Evolutionary conservation across 768 basidiomycete genomes (phyloP), one percentile per base, ranked within the genome.

Genomic region (Auricularia sp.): DNA sequence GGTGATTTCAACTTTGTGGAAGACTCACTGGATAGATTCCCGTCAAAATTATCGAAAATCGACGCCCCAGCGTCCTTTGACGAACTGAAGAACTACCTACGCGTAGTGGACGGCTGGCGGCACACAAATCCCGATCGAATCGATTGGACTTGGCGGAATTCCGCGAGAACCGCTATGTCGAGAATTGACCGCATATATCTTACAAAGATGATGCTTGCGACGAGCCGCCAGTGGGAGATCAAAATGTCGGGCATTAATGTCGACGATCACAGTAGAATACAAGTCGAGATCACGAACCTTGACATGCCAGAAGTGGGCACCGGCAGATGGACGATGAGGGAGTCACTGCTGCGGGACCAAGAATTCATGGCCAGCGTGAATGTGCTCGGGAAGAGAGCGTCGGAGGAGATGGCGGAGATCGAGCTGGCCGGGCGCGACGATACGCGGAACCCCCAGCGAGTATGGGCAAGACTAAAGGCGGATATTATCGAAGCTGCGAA

Each of bases 1-100:
- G 70, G 68, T 0, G 70, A 72, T 62, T 65, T 65, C 36, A 71
- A 72, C 36, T 63, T 71, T 7, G 68, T 71, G 2, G 66, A 71
- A 45, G 69, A 71, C 8, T 36, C 14, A 0, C 61, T 71, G 11
- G 71, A 72, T 51, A 54, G 69, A 0, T 36, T 67, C 14, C 70
- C 71, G 29, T 36, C 36, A 21, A 51, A 51, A 16, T 5, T 51
- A 6, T 18, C 14, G 16, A 16, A 8, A 6, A 18, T 21, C 21
- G 47, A 51, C 47, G 47, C 10, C 11, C 47, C 47, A 16, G 47
- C 7, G 5, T 13, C 47, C 14, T 51, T 51, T 16, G 47, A 51
- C 47, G 10, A 8, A 21, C 47, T 51, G 14, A 51, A 51, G 18
- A 8, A 16, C 47, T 21, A 51, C 47, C 47, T 51, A 16, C 5